Evolutionary conservation across 129 eudicot genomes (phyloP).

Genomic region (Logfia minima): DNA sequence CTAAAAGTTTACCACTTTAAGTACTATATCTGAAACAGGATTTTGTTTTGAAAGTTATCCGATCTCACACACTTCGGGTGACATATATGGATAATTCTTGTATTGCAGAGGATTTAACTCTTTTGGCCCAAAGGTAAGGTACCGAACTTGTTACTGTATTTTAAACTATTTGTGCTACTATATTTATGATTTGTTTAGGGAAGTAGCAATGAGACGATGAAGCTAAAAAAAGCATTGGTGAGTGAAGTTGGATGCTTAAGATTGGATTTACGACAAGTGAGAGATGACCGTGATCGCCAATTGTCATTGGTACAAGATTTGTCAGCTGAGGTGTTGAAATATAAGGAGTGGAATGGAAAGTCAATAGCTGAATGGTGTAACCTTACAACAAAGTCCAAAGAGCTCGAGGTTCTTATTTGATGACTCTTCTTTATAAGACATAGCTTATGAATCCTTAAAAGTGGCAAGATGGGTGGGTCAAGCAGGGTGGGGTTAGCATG

Average conservation of each 20-base stretch:
- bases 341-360: slow-evolving; percentile 57
- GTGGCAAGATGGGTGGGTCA: background rate
- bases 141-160: no score
- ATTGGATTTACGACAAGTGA: slow-evolving; percentile 64
- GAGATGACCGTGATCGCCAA: slow-evolving; percentile 77
- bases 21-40: no score
- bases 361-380: slow-evolving; percentile 57
- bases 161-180: no score
- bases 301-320: slow-evolving; percentile 46
- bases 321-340: slow-evolving; percentile 50
- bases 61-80: no score
- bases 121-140: no score
- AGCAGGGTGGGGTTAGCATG: background rate
- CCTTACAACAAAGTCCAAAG: slow-evolving; percentile 47
- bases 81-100: no score
- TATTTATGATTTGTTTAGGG: slow-evolving; percentile 33
- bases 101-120: no score
- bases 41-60: no score
- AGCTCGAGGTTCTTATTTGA: slow-evolving; percentile 65
- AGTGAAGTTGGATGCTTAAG: slow-evolving; percentile 60
- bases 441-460: background rate
- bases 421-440: background rate
- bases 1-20: no score
- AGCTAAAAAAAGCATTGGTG: slow-evolving; percentile 58
- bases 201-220: slow-evolving; percentile 59